A percentile compares a stretch with the other conserved stretches of the same genome.
Conservation (phyloP, 495 filamentous ascomycete genomes). For the Penicillium dipodomyicola region DNA sequence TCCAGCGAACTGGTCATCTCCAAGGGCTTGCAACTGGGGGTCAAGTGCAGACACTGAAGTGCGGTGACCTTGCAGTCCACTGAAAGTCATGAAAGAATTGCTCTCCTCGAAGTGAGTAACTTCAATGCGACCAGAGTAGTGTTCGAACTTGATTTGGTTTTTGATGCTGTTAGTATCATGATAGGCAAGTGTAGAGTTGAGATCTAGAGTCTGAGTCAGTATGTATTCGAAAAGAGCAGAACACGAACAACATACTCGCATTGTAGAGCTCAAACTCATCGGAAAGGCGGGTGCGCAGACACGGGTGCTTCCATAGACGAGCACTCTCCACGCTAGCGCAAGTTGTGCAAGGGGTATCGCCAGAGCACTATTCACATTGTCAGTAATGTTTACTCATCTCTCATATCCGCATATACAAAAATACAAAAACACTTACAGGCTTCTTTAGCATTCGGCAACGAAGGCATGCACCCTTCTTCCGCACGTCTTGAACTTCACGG, state of each 20-base stretch:
- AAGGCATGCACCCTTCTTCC: constrained; percentile 80
- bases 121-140: constrained; percentile 61
- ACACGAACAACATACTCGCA: constrained; percentile 46
- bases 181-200: constrained; percentile 67
- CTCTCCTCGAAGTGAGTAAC: constrained; percentile 66
- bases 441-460: constrained; percentile 86
- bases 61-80: constrained; percentile 47
- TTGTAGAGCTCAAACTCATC: constrained; percentile 73
- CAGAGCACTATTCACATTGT: constrained; percentile 56
- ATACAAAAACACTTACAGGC: constrained; percentile 44
- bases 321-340: constrained; percentile 75
- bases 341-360: constrained; percentile 76
- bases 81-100: constrained; percentile 50
- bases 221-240: background rate
- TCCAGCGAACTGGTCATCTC: constrained; percentile 44
- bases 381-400: constrained; percentile 10
- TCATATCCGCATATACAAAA: background rate
- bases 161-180: constrained; percentile 61
- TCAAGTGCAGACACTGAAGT: constrained; percentile 46
- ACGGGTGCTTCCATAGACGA: constrained; percentile 76
- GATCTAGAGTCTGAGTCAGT: constrained; percentile 37
- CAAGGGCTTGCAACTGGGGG: constrained; percentile 54
- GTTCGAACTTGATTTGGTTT: constrained; percentile 53
- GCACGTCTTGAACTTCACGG: constrained; percentile 76
- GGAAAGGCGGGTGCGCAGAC: constrained; percentile 70